Percentiles rank a stretch among this genome's conserved stretches.
Evolutionary conservation across 2,329 filamentous ascomycete genomes (phyloP).

Genomic region (Aspergillus aculeatus): DNA sequence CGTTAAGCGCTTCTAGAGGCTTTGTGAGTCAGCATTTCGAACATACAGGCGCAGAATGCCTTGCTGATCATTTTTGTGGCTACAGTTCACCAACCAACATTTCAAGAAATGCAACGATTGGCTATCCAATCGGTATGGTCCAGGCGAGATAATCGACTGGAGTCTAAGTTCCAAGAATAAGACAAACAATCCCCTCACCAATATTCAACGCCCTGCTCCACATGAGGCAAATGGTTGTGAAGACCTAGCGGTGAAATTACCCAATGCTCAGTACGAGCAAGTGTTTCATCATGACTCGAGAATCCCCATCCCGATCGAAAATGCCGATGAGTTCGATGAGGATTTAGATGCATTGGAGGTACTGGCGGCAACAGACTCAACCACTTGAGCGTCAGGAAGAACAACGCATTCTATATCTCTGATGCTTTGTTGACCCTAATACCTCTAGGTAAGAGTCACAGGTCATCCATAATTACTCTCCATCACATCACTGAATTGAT

Average conservation of each 20-base stretch:
- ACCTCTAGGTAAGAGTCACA: not conserved
- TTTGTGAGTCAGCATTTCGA: conserved; percentile 56
- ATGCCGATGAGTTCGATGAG: conserved; percentile 40
- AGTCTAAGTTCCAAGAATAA: conserved; percentile 51
- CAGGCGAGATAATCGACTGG: conserved; percentile 84
- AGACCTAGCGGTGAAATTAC: conserved; percentile 5
- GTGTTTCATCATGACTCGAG: conserved; percentile 10
- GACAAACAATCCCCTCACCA: conserved; percentile 15
- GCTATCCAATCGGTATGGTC: conserved; percentile 74
- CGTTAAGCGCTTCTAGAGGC: conserved; percentile 77
- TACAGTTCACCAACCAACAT: conserved; percentile 46
- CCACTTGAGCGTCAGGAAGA: not conserved
- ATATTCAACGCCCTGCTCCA: conserved; percentile 16
- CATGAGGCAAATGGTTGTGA: conserved; percentile 21
- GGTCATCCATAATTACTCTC: not conserved
- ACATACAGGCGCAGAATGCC: not conserved
- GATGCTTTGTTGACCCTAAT: not conserved
- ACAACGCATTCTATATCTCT: not conserved
- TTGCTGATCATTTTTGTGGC: not conserved
- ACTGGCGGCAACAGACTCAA: conserved; percentile 32
- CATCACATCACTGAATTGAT: not conserved
- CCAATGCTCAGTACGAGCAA: conserved; percentile 15
- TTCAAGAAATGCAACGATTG: conserved; percentile 59
- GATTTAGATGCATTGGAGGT: conserved; percentile 46
- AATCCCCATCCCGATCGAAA: conserved; percentile 9